phyloP scores from a whole-genome alignment of 345 rosid genomes.

The Euphorbia peplus region DNA sequence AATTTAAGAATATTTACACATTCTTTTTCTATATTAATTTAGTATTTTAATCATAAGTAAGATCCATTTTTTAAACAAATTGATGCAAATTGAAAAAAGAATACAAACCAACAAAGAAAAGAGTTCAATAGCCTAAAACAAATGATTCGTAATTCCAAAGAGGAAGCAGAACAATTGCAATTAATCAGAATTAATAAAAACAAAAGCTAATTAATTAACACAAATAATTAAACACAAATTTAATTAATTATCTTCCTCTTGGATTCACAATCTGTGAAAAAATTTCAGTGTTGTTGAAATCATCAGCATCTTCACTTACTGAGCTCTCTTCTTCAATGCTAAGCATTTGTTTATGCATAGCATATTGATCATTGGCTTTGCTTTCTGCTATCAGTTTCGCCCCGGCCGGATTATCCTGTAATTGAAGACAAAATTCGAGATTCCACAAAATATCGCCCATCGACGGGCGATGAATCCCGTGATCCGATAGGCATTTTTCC shows the following conservation, averaged over 20 bases:
- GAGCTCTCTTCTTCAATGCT: conserved; percentile 27
- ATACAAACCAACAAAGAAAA: conserved; percentile 2
- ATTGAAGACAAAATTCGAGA: conserved; percentile 25
- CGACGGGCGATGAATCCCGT: conserved; percentile 26
- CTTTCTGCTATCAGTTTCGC: conserved; percentile 9
- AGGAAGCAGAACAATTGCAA: conserved; percentile 1
- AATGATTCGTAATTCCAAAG: background rate
- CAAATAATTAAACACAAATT: background rate
- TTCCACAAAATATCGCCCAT: conserved; percentile 36
- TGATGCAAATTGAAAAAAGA: conserved; percentile 11
- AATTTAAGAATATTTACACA: background rate
- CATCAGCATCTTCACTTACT: conserved; percentile 14
- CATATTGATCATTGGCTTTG: conserved; percentile 14
- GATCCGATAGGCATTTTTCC: conserved; percentile 26
- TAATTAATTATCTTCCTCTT: conserved; percentile 42
- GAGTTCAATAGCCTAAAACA: conserved; percentile 6
- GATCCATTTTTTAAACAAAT: conserved; percentile 6
- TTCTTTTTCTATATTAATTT: background rate
- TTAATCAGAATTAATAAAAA: background rate
- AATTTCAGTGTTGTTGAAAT: background rate
- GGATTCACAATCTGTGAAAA: conserved; percentile 46
- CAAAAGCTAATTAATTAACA: background rate
- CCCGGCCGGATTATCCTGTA: conserved; percentile 30
- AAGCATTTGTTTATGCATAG: conserved; percentile 9
- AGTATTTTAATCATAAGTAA: conserved; percentile 1